Evolutionary conservation across 1,284 basidiomycete species (phyloP).

Genomic region (Papiliotrema nemorosa): DNA sequence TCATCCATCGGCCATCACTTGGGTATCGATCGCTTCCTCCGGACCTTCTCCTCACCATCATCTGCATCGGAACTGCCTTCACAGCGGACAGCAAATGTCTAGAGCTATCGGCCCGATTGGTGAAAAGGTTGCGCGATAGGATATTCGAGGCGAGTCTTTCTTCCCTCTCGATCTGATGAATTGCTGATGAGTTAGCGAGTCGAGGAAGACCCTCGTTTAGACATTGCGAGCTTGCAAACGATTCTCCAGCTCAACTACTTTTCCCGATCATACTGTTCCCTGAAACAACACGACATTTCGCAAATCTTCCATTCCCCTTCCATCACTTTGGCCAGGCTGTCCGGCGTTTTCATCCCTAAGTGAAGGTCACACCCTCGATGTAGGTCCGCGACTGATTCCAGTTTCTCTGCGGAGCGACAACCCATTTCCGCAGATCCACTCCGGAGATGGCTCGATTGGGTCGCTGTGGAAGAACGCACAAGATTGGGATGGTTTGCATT

Average conservation of each 20-base stretch:
- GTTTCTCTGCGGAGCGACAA: not conserved
- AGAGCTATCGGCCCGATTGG: conserved; percentile 13
- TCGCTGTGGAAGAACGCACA: conserved; percentile 23
- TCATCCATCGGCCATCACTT: conserved; percentile 25
- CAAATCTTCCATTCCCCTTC: conserved; percentile 29
- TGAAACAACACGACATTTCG: conserved; percentile 25
- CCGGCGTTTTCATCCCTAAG: conserved; percentile 17
- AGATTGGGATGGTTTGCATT: conserved; percentile 27
- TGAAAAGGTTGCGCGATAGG: conserved; percentile 19
- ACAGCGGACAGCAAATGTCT: conserved; percentile 18
- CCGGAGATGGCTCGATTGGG: conserved; percentile 24
- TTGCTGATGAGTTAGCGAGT: conserved; percentile 6
- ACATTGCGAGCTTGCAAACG: conserved; percentile 18
- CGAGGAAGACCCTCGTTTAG: conserved; percentile 21
- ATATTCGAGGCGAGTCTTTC: conserved; percentile 18
- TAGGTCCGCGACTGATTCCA: not conserved
- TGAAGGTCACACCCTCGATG: not conserved
- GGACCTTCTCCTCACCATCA: conserved; percentile 24
- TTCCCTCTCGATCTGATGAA: not conserved
- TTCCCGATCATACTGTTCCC: conserved; percentile 22
- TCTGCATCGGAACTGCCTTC: conserved; percentile 25
- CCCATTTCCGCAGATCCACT: conserved; percentile 11
- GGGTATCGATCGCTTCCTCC: conserved; percentile 19
- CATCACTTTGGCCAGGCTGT: conserved; percentile 19
- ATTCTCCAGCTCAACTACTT: conserved; percentile 26